Evolutionary conservation across 163 green algal species (phyloP).

Genomic region (Chlamydomonas reinhardtii): DNA sequence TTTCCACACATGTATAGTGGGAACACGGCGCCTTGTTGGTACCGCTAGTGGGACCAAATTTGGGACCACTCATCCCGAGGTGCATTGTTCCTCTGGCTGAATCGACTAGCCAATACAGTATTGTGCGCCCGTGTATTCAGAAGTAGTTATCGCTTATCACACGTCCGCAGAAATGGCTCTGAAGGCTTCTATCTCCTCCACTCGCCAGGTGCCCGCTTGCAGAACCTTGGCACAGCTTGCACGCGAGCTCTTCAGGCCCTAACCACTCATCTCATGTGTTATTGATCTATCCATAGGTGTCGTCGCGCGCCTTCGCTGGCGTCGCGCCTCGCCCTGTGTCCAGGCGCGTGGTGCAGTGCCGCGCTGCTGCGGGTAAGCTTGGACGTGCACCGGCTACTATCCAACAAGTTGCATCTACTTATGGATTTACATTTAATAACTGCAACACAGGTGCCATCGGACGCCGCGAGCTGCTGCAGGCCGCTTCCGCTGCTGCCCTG

Average conservation of each 20-base stretch:
- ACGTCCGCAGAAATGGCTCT: constrained; percentile 12
- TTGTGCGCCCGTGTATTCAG: too few relatives aligned
- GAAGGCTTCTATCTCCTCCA: constrained; percentile 14
- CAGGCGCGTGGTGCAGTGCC: constrained; percentile 9
- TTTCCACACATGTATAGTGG: too few relatives aligned
- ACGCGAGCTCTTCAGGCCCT: neutral
- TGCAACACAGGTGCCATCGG: neutral
- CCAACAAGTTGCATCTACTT: too few relatives aligned
- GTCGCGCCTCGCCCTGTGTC: neutral
- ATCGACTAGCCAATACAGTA: too few relatives aligned
- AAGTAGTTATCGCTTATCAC: neutral
- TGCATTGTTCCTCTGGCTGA: too few relatives aligned
- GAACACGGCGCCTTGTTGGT: too few relatives aligned
- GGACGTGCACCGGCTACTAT: too few relatives aligned
- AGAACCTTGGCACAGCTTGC: too few relatives aligned
- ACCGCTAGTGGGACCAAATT: too few relatives aligned
- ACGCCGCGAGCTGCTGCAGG: constrained; percentile 44
- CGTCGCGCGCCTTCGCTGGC: neutral
- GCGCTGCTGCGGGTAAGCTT: constrained; percentile 29
- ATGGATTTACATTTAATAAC: too few relatives aligned
- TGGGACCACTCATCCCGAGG: too few relatives aligned
- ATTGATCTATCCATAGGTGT: neutral
- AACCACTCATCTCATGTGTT: neutral
- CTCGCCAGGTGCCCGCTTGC: constrained; percentile 25
- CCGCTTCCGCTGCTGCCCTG: constrained; percentile 23